phyloP scores from a whole-genome alignment of 371 early-diverging fungal species.

The Globomyces sp. region DNA sequence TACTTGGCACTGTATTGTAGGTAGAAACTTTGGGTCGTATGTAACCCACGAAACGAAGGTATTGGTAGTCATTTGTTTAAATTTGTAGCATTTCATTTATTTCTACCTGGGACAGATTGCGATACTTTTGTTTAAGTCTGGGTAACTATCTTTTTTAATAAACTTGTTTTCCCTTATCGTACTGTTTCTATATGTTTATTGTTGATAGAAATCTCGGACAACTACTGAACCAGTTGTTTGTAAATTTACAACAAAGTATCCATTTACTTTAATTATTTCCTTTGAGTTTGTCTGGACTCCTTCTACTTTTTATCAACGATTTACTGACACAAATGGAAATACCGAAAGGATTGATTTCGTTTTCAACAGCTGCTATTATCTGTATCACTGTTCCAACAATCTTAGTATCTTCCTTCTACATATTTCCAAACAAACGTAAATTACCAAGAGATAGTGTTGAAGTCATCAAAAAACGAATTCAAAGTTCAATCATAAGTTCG shows the following conservation, averaged over 20 bases:
- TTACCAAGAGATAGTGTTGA: too few relatives aligned
- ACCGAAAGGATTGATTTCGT: too few relatives aligned
- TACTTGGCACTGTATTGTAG: constrained; percentile 98
- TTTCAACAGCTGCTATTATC: too few relatives aligned
- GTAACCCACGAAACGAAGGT: constrained; percentile 92
- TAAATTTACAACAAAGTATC: background rate
- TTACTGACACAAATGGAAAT: too few relatives aligned
- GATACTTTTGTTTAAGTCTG: constrained; percentile 84
- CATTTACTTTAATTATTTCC: background rate
- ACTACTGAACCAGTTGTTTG: background rate
- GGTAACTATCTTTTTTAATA: constrained; percentile 9
- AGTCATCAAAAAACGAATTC: too few relatives aligned
- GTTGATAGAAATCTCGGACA: background rate
- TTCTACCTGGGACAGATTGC: constrained; percentile 96
- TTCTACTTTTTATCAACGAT: background rate
- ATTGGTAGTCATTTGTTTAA: constrained; percentile 19
- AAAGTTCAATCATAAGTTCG: too few relatives aligned
- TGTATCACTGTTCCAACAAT: too few relatives aligned
- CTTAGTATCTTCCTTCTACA: too few relatives aligned
- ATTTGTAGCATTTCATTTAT: constrained; percentile 92
- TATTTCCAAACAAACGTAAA: too few relatives aligned
- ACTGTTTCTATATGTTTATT: background rate
- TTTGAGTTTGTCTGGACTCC: background rate
- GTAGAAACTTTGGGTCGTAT: constrained; percentile 96
- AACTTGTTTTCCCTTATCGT: background rate